phyloP scores from a whole-genome alignment of 805 yeast genomes.

The Citeromyces matritensis region DNA sequence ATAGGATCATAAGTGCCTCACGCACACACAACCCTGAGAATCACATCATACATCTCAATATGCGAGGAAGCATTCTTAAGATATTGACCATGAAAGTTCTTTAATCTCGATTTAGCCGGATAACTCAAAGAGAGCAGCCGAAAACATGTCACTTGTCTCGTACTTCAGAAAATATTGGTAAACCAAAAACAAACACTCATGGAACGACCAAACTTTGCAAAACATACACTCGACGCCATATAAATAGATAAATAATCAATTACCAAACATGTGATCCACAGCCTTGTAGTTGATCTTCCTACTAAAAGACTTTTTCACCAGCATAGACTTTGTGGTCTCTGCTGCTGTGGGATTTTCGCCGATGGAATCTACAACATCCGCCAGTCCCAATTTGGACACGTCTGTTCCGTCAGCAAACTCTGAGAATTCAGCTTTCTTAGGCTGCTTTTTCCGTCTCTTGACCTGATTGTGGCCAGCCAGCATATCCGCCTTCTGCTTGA shows the following conservation, averaged over 20 bases:
- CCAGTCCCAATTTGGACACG: conserved; percentile 13
- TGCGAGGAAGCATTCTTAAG: too few species aligned
- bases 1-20: too few species aligned
- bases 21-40: too few species aligned
- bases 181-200: background rate
- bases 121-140: too few species aligned
- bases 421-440: conserved; percentile 11
- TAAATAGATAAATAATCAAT: background rate
- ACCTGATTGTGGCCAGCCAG: conserved; percentile 61
- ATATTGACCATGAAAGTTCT: too few species aligned
- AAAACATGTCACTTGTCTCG: background rate
- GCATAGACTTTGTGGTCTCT: conserved; percentile 65
- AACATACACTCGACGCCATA: background rate
- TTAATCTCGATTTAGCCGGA: too few species aligned
- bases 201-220: background rate
- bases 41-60: too few species aligned
- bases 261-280: conserved; percentile 35
- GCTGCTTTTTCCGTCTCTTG: conserved; percentile 27
- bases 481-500: conserved; percentile 77
- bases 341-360: conserved; percentile 48
- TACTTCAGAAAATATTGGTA: background rate
- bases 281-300: conserved; percentile 86
- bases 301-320: conserved; percentile 63
- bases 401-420: conserved; percentile 9
- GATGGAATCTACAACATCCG: conserved; percentile 26